Evolutionary conservation across 2,329 filamentous ascomycete genomes (phyloP), one percentile per base, ranked within the genome.

Genomic region (Whalleya microplaca): DNA sequence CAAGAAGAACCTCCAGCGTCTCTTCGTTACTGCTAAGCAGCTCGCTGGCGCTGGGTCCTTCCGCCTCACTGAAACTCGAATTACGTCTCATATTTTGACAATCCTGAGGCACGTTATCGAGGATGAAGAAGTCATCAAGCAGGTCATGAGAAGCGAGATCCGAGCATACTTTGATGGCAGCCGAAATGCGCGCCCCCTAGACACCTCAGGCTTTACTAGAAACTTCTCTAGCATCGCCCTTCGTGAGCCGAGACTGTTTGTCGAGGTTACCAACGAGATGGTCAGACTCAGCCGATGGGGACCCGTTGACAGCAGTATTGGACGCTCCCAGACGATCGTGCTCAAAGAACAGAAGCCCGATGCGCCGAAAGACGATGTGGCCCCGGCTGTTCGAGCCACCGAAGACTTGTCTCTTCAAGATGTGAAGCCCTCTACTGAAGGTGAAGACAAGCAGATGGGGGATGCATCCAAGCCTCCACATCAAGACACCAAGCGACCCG

Each of bases 1-100:
- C 71, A 96, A 92, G 77, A 90, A 88, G 70, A 96, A 96, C 66
- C 80, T 99, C 47, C 91, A 95, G 69, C 85, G 92, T 23, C 79
- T 99, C 20, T 98, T 99, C 73, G 84, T 97, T 49, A 96, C 98
- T 91, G 87, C 94, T 55, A 96, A 96, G 72, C 94, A 98, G 72
- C 84, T 98, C 56, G 88, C 91, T 19, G 90, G 90, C 21, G 83
- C 87, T 27, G 89, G 90, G 6, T 90, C 92, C 27, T 84, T 90
- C 52, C 88, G 88, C 52, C 82, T 99, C 9, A 80, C 77, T 58
- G 79, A 82, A 41, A 79, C 77, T 2, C 78, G 77, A 51, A 75
- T 84, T 41, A 77, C 79, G 2, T 73, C 79, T 20, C 83, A 89
- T 55, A 89, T 96, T 66, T 88, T 98, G 83, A 84, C 94, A 12